Evolutionary conservation across 345 rosid species (phyloP), one percentile per base, ranked within the genome.

Genomic region (Heritiera littoralis): DNA sequence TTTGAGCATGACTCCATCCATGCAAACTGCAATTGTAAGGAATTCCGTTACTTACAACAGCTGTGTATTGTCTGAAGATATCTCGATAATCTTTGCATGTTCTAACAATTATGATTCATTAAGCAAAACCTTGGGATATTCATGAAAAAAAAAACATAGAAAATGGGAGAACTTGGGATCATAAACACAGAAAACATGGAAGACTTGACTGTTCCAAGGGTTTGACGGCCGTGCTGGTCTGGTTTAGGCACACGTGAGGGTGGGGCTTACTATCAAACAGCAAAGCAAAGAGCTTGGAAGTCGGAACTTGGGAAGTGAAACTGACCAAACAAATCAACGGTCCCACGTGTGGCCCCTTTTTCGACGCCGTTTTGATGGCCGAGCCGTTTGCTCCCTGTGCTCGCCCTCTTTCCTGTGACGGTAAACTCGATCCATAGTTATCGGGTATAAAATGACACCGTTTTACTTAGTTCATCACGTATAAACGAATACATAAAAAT

Each of bases 321-420:
- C 14, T 11, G 11, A 18, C 40, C 74, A 77, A 20, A 13, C 59
- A 58, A 64, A 46, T 77, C 30, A 55, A 72, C 2, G 75, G 67
- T 77, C 80, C 80, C 90, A 89, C 89, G 90, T 84, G 92, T 83
- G 84, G 85, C 78, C 64, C 89, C 90, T 17, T 77, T 55, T 75
- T 77, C 83, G 87, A 85, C 93, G 93, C 93, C 98, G 92, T 86
- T 90, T 89, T 13, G 92, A 83, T 84, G 90, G 88, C 71, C 81
- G 92, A 85, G 89, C 87, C 80, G 43, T 32, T 63, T 43, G 12
- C 59, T 56, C 46, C 23, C 46, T 65, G 38, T 6, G 67, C 43
- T 40, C 5, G 43, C 43, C 43, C 43, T 40, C 43, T 41, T 41
- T 23, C 28, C 38, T 35, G 38, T 23, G 28, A 23, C 28, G 0